Percentiles rank a stretch among this genome's conserved stretches.
These are phyloP conservation scores for Panaeolus cyanescens DNA, from an alignment of 768 basidiomycete genomes.

Conservation along the genomic window DNA sequence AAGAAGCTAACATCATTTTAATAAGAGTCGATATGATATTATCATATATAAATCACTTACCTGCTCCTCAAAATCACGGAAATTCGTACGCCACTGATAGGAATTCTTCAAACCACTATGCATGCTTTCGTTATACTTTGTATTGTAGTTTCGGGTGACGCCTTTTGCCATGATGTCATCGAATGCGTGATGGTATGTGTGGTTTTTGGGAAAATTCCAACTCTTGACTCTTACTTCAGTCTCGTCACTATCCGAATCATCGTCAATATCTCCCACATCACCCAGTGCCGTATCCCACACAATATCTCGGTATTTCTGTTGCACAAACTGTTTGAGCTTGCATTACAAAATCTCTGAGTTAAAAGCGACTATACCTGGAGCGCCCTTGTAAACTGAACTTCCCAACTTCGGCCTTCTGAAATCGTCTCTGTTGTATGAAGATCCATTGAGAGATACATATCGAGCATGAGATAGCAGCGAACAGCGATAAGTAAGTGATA, in stretches of 20 bases:
- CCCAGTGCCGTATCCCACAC: not conserved
- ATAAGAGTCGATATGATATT: too few species aligned
- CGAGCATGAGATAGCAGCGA: constrained; percentile 22
- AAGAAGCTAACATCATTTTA: too few species aligned
- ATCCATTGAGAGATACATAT: constrained; percentile 20
- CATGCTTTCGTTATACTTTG: constrained; percentile 27
- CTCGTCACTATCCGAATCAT: not conserved
- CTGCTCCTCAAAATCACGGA: constrained; percentile 30
- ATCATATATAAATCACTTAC: constrained; percentile 14
- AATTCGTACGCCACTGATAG: constrained; percentile 28
- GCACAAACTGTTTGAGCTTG: too few species aligned
- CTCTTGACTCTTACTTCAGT: constrained; percentile 10
- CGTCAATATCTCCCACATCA: not conserved
- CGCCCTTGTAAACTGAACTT: constrained; percentile 17
- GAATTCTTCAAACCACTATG: constrained; percentile 27
- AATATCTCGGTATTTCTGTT: too few species aligned
- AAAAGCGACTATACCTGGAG: constrained; percentile 19
- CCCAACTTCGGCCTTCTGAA: constrained; percentile 18
- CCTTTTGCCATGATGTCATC: constrained; percentile 33
- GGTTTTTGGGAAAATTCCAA: constrained; percentile 36
- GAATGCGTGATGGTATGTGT: constrained; percentile 27
- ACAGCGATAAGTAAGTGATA: too few species aligned
- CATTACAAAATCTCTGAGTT: constrained; percentile 14
- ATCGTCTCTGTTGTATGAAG: constrained; percentile 35
- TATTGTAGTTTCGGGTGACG: constrained; percentile 28